Conservation (phyloP, 805 yeast genomes). For the Candida tammaniensis region DNA sequence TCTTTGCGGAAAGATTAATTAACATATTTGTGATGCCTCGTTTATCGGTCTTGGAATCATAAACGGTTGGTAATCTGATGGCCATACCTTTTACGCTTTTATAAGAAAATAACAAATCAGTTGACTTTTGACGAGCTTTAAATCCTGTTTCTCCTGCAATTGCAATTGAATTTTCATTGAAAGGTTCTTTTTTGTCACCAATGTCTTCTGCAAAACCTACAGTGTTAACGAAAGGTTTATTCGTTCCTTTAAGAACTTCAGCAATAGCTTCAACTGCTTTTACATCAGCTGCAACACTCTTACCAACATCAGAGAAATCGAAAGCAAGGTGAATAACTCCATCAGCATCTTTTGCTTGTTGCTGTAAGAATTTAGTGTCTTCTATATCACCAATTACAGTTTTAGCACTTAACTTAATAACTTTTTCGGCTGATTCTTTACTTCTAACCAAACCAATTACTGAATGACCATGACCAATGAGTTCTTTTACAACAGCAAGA, state of each 20-base stretch:
- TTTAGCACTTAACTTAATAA: slow-evolving; percentile 19
- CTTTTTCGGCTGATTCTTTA: slow-evolving; percentile 21
- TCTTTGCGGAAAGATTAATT: slow-evolving; percentile 25
- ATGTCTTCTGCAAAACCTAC: slow-evolving; percentile 5
- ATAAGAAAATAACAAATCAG: slow-evolving; percentile 6
- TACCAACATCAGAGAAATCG: slow-evolving; percentile 19
- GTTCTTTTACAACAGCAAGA: slow-evolving; percentile 15
- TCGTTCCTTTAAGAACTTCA: slow-evolving; percentile 25
- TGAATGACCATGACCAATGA: slow-evolving; percentile 20
- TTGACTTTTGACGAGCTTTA: slow-evolving; percentile 1
- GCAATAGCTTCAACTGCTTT: slow-evolving; percentile 16
- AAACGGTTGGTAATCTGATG: slow-evolving; percentile 30
- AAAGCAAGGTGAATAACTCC: slow-evolving; percentile 38
- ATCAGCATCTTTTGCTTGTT: slow-evolving; percentile 27
- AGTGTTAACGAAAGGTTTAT: slow-evolving; percentile 20
- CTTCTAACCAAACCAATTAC: slow-evolving; percentile 34
- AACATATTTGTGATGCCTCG: slow-evolving; percentile 21
- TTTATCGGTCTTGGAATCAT: slow-evolving; percentile 29
- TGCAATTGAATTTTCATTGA: not conserved
- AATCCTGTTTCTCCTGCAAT: not conserved
- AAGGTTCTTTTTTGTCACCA: not conserved
- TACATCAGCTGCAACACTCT: slow-evolving; percentile 21
- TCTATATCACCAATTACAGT: slow-evolving; percentile 26
- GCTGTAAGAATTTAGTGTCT: slow-evolving; percentile 22
- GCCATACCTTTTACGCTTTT: slow-evolving; percentile 18